Conservation (phyloP, 2,329 filamentous ascomycete genomes). For the Xylariaceae sp. region DNA sequence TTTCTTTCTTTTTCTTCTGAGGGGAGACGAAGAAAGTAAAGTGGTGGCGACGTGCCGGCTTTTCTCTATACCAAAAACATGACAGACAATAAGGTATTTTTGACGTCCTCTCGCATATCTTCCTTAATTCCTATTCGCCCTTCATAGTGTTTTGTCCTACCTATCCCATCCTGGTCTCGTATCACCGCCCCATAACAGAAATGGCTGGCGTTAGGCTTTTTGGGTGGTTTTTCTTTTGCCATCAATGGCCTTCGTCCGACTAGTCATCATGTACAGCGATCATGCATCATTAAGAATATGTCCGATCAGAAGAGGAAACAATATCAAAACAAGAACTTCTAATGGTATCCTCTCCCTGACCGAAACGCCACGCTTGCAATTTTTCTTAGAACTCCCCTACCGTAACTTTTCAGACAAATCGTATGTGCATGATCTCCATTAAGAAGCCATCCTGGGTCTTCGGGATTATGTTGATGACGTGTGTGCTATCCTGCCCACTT, state of each 20-base stretch:
- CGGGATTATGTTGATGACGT: background rate
- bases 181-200: no score
- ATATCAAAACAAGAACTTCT: constrained; percentile 37
- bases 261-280: no score
- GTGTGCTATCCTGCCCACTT: constrained; percentile 46
- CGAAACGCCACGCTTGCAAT: constrained; percentile 36
- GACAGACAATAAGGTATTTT: background rate
- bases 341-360: constrained; percentile 44
- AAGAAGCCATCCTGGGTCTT: constrained; percentile 1
- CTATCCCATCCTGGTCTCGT: no score
- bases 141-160: no score
- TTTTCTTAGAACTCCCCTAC: constrained; percentile 32
- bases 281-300: background rate
- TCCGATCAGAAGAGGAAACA: constrained; percentile 6
- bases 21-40: background rate
- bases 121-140: no score
- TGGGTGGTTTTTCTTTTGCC: no score
- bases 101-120: no score
- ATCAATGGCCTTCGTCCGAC: no score
- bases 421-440: constrained; percentile 19
- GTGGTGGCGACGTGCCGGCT: constrained; percentile 11
- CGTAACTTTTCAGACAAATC: constrained; percentile 23
- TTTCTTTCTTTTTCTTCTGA: background rate
- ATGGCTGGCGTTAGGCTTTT: no score
- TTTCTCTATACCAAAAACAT: constrained; percentile 17